These are phyloP conservation scores for Erysimum pusillum DNA, from an alignment of 441 rosid species.

Conservation along the genomic window DNA sequence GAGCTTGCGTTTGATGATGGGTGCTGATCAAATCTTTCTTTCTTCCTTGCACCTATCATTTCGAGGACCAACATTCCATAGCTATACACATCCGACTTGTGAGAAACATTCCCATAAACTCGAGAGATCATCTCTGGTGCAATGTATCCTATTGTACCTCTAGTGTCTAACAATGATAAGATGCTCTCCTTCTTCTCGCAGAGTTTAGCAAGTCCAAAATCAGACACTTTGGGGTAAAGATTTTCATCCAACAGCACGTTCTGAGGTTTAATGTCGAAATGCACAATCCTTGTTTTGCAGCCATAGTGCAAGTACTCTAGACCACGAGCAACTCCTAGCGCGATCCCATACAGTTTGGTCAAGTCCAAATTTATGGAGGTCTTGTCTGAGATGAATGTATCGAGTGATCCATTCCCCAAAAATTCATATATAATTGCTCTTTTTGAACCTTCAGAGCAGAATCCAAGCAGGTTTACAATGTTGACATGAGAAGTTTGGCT, in stretches of 20 bases:
- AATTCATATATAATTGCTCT: constrained; percentile 46
- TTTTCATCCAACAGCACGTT: constrained; percentile 45
- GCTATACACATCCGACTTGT: background rate
- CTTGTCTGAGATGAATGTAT: constrained; percentile 31
- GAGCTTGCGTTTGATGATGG: background rate
- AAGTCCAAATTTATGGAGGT: background rate
- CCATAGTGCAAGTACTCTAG: constrained; percentile 57
- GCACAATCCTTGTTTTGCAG: constrained; percentile 61
- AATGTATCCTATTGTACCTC: no score
- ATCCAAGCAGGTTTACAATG: constrained; percentile 48
- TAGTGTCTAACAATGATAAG: no score
- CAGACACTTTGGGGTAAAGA: no score
- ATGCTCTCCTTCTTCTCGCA: no score
- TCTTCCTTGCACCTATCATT: background rate
- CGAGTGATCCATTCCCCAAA: constrained; percentile 50
- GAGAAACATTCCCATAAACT: no score
- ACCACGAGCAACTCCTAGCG: constrained; percentile 53
- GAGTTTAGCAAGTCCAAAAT: no score
- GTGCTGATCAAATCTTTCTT: background rate
- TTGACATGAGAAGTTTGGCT: constrained; percentile 55
- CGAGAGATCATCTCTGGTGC: no score
- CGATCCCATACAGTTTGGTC: constrained; percentile 34
- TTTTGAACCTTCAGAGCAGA: constrained; percentile 40
- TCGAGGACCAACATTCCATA: background rate
- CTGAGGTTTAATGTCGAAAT: constrained; percentile 63